Evolutionary conservation across 2,329 filamentous ascomycete genomes (phyloP), one percentile per base, ranked within the genome.

Genomic region (Penicillium sp.): DNA sequence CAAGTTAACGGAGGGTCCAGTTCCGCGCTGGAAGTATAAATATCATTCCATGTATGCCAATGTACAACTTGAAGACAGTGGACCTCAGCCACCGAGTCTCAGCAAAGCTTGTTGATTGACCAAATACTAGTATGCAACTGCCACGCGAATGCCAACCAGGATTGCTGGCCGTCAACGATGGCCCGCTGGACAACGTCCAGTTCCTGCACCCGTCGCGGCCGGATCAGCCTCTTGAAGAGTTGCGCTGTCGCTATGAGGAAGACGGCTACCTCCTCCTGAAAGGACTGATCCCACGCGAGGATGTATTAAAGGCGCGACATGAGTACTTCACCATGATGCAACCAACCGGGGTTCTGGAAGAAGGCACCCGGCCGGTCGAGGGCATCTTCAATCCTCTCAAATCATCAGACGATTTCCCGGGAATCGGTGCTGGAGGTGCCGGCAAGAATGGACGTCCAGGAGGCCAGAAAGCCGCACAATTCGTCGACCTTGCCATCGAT

Each of bases 241-340:
- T 81, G 1, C 69, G 70, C 7, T 55, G 60, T 3, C 73, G 74
- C 18, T 78, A 72, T 56, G 51, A 69, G 4, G 63, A 73, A 42
- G 73, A 82, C 36, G 80, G 79, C n/a, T 82, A 82, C 54, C 59
- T 83, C 18, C 78, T 79, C 43, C 34, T 83, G 3, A 82, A 82
- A 58, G 73, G 75, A 0, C 63, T 83, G 0, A 62, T 83, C 2
- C 80, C 80, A 0, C 73, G 74, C 3, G 64, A 68, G 4, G 77
- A 82, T 51, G 78, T 82, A 1, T 68, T 81, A 7, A 68, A 70
- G 24, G 75, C 77, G 2, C 74, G 80, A 2, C 68, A 75, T 55
- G 65, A 71, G 20, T 83, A 83, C 61, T 83, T 83, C 59, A 62
- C 67, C 2, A 75, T 77, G 39, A 68, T 84, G 12, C 68, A 74